Conservation (phyloP, 2,329 filamentous ascomycete species). For the Talaromyces marneffei region DNA sequence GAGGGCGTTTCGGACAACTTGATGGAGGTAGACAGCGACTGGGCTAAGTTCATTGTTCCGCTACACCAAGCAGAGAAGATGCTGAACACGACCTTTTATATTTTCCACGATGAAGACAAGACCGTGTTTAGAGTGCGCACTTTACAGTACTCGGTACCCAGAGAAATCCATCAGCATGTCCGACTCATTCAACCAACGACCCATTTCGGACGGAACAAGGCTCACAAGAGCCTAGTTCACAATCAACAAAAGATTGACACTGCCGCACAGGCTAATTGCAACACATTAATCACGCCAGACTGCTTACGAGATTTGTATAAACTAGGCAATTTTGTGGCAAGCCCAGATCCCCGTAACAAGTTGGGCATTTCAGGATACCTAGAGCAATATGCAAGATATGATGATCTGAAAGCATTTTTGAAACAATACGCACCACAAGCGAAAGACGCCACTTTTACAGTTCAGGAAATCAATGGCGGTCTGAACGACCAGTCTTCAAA, state of each 20-base stretch:
- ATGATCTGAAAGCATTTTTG: slow-evolving; percentile 55
- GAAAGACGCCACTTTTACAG: slow-evolving; percentile 50
- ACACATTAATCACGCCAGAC: slow-evolving; percentile 40
- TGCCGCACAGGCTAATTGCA: slow-evolving; percentile 31
- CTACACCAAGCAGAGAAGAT: slow-evolving; percentile 47
- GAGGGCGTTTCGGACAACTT: slow-evolving; percentile 43
- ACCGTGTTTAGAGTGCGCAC: slow-evolving; percentile 48
- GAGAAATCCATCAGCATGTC: slow-evolving; percentile 49
- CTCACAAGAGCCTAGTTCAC: slow-evolving; percentile 36
- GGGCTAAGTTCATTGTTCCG: slow-evolving; percentile 51
- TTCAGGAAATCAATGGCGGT: slow-evolving; percentile 53
- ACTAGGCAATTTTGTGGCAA: slow-evolving; percentile 37
- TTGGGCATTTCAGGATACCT: slow-evolving; percentile 48
- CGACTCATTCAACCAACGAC: slow-evolving; percentile 62
- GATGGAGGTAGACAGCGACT: slow-evolving; percentile 52
- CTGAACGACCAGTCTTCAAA: slow-evolving; percentile 44
- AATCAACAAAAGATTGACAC: slow-evolving; percentile 16
- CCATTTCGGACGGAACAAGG: slow-evolving; percentile 50
- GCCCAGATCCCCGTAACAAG: slow-evolving; percentile 32
- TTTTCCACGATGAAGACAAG: slow-evolving; percentile 46
- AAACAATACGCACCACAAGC: slow-evolving; percentile 49
- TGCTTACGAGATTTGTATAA: slow-evolving; percentile 49
- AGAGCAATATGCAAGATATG: slow-evolving; percentile 47
- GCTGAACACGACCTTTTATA: slow-evolving; percentile 53
- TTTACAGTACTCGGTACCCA: slow-evolving; percentile 57